A percentile compares a stretch with the other conserved stretches of the same genome.
These are phyloP conservation scores for Hemerocallis citrina DNA, from an alignment of 106 monocot species.

Conservation along the genomic window DNA sequence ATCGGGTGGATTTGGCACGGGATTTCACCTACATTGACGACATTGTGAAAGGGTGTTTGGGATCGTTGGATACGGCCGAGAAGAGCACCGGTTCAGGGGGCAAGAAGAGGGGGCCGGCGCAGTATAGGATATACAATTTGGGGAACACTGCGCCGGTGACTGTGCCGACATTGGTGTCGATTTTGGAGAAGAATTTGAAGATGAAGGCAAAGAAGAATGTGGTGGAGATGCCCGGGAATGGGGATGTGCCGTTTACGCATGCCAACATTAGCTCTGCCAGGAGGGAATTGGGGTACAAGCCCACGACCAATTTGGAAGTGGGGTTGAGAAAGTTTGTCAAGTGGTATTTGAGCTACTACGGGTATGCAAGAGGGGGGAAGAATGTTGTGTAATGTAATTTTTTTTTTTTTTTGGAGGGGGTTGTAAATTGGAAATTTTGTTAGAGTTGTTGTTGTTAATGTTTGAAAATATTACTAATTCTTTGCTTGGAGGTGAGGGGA, in stretches of 20 bases:
- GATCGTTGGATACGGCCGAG: slow-evolving; percentile 9
- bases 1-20: neutral
- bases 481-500: neutral
- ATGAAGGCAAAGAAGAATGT: slow-evolving; percentile 42
- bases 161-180: slow-evolving; percentile 30
- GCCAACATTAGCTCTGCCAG: slow-evolving; percentile 48
- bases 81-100: slow-evolving; percentile 11
- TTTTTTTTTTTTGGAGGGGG: neutral
- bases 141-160: slow-evolving; percentile 49
- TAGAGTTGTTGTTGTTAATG: neutral
- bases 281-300: slow-evolving; percentile 39
- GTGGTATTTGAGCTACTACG: slow-evolving; percentile 43
- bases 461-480: neutral
- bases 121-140: slow-evolving; percentile 36
- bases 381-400: too few relatives aligned
- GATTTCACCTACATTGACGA: slow-evolving; percentile 19
- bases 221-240: slow-evolving; percentile 45
- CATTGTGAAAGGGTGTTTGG: slow-evolving; percentile 8
- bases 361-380: too few relatives aligned
- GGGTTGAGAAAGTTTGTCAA: slow-evolving; percentile 44
- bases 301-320: slow-evolving; percentile 37
- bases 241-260: slow-evolving; percentile 61
- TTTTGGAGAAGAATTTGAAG: slow-evolving; percentile 35
- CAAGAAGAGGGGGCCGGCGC: slow-evolving; percentile 39
- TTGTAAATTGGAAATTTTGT: neutral